Base-by-base conservation (phyloP, 108 stramenopile species). In the Pseudonitzschia multistriata region DNA sequence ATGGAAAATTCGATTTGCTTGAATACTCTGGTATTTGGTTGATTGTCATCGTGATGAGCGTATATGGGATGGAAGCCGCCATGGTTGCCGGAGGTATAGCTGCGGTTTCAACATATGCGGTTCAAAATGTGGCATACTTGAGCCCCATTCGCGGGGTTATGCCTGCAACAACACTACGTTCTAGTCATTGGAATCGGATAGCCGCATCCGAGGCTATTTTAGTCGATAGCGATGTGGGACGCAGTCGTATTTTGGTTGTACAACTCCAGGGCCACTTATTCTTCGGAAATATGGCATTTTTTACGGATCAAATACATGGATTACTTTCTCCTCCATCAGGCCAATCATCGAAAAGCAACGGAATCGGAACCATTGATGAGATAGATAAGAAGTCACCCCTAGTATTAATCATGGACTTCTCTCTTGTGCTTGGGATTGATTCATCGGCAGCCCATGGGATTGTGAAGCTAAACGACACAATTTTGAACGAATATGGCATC, bases 41-140 rank as follows among this genome's bases (percentile, higher is more conserved):
- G 21, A 94, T 94, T 52, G 79, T 77, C 10, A 39, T 90, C 52
- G 80, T 85, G 55, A 94, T 94, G 93, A 75, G 79, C 13, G 6
- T 73, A 14, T 70, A 74, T 15, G 93, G 93, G 28, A 90, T 94
- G 88, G 76, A 70, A 34, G 78, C 79, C 1, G 93, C 88, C 3
- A 69, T 93, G 50, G 64, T 87, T 6, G 86, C 86, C 24, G 91
- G 91, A 39, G 68, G 85, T 29, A 62, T 88, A 37, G 68, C 82
- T 13, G 84, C 86, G 19, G 50, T 85, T n/a, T 73, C 74, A 10
- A 86, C 83, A 29, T 88, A 73, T 61, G 85, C 74, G n/a, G 72
- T 83, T 17, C 85, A 91, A 62, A 78, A 74, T 29, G 73, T 84
- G 5, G 68, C 78, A 0, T 77, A 91, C 52, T 76, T 83, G 45